Base-by-base conservation (phyloP, 805 yeast genomes). In the Pichia nakasei region DNA sequence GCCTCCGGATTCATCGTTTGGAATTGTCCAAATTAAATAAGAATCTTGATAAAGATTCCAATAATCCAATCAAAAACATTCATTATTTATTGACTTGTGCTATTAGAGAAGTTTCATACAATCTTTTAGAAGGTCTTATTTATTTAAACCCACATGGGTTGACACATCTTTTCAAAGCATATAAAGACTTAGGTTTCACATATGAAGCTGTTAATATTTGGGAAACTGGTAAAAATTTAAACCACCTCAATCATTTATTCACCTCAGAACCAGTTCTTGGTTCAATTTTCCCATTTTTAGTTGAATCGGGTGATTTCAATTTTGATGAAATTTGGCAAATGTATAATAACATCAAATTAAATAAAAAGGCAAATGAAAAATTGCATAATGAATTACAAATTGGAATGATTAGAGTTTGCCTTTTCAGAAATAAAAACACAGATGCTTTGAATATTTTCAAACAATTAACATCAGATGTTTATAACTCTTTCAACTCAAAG, bases 371-470 rank as follows among this genome's bases (percentile, higher is more conserved):
- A 3, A 49, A 49, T 18, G 58, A 58, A 31, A 56, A 55, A 15
- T 52, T 67, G 32, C 66, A 66, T 49, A 68, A 66, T 44, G 76
- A 76, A 42, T 69, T 85, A 44, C 70, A 76, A 40, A 76, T 77
- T 37, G 83, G 89, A 41, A 78, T 85, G 76, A 83, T 87, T 44
- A 75, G 82, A 58, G 82, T 85, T 21, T 77, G 87, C 47, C 65
- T 86, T 24, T 67, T 72, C 37, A 82, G 82, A 27, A 77, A 78
- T 42, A 81, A 79, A 55, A 76, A 78, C 47, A 68, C 78, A 36
- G 72, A 76, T 52, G 94, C 89, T 5, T 66, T 85, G 48, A 73
- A 73, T 46, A 66, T 76, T 41, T 81, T 84, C 60, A 79, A 76
- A 56, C 71, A 72, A 39, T 64, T 84, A 48, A 76, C 83, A 51